Evolutionary conservation across 352 stramenopile species (phyloP).

Genomic region (Globisporangium uncinulatum): DNA sequence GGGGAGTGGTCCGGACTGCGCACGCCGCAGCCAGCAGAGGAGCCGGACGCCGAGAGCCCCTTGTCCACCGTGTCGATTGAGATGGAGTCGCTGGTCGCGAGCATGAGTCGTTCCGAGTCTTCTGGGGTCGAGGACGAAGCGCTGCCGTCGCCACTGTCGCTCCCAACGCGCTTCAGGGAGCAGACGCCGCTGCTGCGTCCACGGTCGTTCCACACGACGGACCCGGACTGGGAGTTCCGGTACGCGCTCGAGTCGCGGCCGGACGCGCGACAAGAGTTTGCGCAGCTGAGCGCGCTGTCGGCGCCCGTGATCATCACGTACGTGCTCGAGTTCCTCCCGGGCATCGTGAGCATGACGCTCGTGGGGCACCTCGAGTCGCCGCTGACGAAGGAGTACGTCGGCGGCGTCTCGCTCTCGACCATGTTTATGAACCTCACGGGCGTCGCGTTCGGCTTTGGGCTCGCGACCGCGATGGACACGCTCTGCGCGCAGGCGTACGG

Average conservation of each 20-base stretch:
- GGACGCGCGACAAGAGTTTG: conserved; percentile 26
- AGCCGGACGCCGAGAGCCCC: conserved; percentile 35
- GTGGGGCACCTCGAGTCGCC: conserved; percentile 69
- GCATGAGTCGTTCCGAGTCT: conserved; percentile 1
- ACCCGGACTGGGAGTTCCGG: conserved; percentile 23
- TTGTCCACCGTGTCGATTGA: conserved; percentile 30
- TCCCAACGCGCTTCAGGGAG: conserved; percentile 16
- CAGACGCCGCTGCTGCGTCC: conserved; percentile 30
- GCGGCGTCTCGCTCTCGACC: conserved; percentile 55
- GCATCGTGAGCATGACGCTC: conserved; percentile 55
- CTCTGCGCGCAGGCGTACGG: conserved; percentile 82
- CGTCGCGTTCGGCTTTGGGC: conserved; percentile 66
- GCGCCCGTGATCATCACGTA: conserved; percentile 70
- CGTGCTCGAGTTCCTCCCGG: conserved; percentile 66
- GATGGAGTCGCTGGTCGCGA: conserved; percentile 11
- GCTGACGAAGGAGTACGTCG: conserved; percentile 65
- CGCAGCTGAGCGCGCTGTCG: conserved; percentile 34
- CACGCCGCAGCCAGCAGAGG: conserved; percentile 27
- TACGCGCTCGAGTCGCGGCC: conserved; percentile 16
- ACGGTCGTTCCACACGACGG: conserved; percentile 17
- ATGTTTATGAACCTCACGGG: conserved; percentile 85
- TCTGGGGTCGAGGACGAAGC: conserved; percentile 6
- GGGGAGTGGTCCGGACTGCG: conserved; percentile 10
- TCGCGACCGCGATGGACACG: conserved; percentile 87
- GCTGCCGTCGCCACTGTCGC: neutral